A percentile compares a stretch with the other conserved stretches of the same genome.
Conservation (phyloP, 352 stramenopile species). For the Globisporangium alternatum region DNA sequence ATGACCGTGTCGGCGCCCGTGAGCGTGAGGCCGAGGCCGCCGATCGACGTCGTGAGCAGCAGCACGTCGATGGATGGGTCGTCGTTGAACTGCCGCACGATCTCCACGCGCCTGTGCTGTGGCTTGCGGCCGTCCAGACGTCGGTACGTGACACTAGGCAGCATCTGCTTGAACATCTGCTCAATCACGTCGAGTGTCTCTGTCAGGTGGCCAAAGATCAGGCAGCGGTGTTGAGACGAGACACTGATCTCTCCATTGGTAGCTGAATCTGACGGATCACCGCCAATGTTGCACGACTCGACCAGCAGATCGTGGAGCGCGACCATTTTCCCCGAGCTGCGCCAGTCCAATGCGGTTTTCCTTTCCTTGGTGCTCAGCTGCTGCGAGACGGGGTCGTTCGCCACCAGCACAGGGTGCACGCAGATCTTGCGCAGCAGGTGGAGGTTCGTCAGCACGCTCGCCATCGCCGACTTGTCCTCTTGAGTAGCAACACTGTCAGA, state of each 20-base stretch:
- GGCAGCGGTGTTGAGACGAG: conserved; percentile 78
- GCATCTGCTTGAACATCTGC: conserved; percentile 71
- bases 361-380: conserved; percentile 29
- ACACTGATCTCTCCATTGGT: conserved; percentile 14
- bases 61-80: conserved; percentile 93
- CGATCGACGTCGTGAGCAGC: conserved; percentile 94
- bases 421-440: conserved; percentile 91
- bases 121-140: conserved; percentile 92
- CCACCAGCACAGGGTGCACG: conserved; percentile 92
- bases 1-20: conserved; percentile 96
- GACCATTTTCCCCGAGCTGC: conserved; percentile 91
- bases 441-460: conserved; percentile 57
- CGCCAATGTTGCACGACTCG: conserved; percentile 55
- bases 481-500: not conserved
- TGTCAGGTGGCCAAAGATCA: conserved; percentile 96
- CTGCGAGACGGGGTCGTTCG: conserved; percentile 22
- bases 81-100: conserved; percentile 92
- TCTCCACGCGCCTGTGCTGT: conserved; percentile 50
- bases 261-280: conserved; percentile 10
- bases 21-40: conserved; percentile 95
- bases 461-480: not conserved
- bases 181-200: conserved; percentile 94
- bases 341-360: conserved; percentile 38
- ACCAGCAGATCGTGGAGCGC: conserved; percentile 76
- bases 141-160: conserved; percentile 77